These are phyloP conservation scores for Neoarthrinium moseri DNA, from an alignment of 2,329 filamentous ascomycete species.

Conservation along the genomic window DNA sequence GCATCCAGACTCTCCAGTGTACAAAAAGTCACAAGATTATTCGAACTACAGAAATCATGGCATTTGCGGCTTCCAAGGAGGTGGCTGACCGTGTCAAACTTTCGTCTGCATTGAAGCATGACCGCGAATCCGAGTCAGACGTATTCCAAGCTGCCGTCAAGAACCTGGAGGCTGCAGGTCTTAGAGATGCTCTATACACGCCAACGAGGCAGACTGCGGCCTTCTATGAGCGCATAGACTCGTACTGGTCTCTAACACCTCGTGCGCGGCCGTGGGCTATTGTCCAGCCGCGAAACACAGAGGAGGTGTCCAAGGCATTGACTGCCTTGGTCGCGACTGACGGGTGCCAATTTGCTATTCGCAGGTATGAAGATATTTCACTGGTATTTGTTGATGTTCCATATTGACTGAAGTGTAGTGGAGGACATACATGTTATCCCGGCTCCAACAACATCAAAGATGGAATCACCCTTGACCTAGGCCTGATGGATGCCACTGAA, in stretches of 20 bases:
- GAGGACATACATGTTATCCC: conserved; percentile 11
- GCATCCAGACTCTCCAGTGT: too few species aligned
- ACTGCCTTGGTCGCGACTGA: conserved; percentile 12
- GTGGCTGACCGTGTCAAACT: background rate
- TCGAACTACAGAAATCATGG: too few species aligned
- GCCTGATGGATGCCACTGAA: conserved; percentile 22
- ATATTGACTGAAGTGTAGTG: background rate
- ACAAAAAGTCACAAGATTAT: too few species aligned
- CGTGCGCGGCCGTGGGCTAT: conserved; percentile 15
- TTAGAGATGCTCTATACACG: conserved; percentile 9
- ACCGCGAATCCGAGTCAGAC: background rate
- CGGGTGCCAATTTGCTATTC: conserved; percentile 13
- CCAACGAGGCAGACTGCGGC: conserved; percentile 10
- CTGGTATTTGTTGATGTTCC: conserved; percentile 1
- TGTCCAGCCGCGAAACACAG: conserved; percentile 16
- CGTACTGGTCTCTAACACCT: conserved; percentile 12
- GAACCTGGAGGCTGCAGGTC: conserved; percentile 7
- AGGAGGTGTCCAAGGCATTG: conserved; percentile 17
- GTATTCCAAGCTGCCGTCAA: conserved; percentile 4
- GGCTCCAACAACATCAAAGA: conserved; percentile 11
- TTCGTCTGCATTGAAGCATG: background rate
- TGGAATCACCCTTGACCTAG: conserved; percentile 14
- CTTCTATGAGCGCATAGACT: background rate
- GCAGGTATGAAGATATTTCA: conserved; percentile 15
- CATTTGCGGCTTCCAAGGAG: background rate